Base-by-base conservation (phyloP, 257 asterid species). In the Lycium barbarum region DNA sequence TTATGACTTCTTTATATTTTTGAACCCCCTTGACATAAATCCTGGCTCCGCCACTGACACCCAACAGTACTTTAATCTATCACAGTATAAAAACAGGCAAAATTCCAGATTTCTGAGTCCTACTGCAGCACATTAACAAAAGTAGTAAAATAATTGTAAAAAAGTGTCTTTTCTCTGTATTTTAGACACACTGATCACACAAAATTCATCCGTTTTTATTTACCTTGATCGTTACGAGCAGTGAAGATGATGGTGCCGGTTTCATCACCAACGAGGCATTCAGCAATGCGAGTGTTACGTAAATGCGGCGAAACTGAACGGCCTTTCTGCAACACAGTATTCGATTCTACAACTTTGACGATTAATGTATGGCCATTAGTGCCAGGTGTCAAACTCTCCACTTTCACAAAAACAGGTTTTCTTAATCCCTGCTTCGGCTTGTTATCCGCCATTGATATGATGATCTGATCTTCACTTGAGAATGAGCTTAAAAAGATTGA, bases 221-320 rank as follows among this genome's bases (percentile, higher is more conserved):
- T 85, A 94, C 98, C 95, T 92, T 94, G 98, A 12, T 91, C 94
- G 88, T 93, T 93, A 20, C 98, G 96, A 36, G 98, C 93, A 36
- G 98, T 93, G 90, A 94, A 93, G 57, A 94, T 86, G 38, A 94
- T 90, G 54, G 89, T 11, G 45, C 88, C 97, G 15, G 98, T 94
- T n/a, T 94, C 95, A 71, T 94, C 98, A 1, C 94, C 98, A 71
- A 94, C 91, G 67, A 94, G 91, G 86, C 98, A 94, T 83, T 94
- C 98, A 1, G 98, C 87, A 85, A 94, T 91, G 87, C 93, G 90
- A 67, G 92, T 90, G 79, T 86, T 89, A 7, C 90, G 92, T 80
- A 91, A 90, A 86, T 84, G 92, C 14, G 86, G 85, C 15, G 94
- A 86, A 58, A 88, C 91, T 7, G 95, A 84, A 84, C 87, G 87